Base-by-base conservation (phyloP, 139 green algal species). In the Dunaliella sp. region DNA sequence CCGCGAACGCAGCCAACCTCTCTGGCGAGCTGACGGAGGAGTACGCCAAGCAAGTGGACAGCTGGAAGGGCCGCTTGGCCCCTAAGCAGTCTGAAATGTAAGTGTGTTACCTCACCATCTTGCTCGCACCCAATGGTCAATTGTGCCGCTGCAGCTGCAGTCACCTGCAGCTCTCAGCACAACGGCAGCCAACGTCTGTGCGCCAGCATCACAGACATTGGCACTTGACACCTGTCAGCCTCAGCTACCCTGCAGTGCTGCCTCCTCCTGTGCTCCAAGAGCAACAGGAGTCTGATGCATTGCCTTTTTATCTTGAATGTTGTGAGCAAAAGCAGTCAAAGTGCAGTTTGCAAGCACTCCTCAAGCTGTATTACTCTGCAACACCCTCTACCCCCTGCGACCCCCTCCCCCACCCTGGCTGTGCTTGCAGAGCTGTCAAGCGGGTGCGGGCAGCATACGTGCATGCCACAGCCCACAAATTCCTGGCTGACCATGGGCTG, bases 391-490 rank as follows among this genome's bases (percentile, higher is more conserved):
- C 33, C 28, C 1, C 37, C 72, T 81, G 2, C n/a, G n/a, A n/a
- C n/a, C n/a, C n/a, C n/a, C 81, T 85, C 36, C 12, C 38, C n/a
- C 25, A 1, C 25, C 1, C 38, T 77, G 1, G 26, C 48, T 74
- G 36, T 28, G 77, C n/a, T n/a, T 79, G 37, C 84, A 87, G 84
- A 37, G 57, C 25, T n/a, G 25, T 83, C 33, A 87, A 83, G 76
- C 84, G 84, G 24, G 76, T 37, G 26, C 75, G n/a, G 16, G 84
- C 84, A 21, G 76, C 57, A 1, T 32, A 79, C 32, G 31, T 87
- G 16, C 76, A 78, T 1, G 84, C 36, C 1, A 48, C 84, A 30
- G 30, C 37, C n/a, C 65, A 83, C 32, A 87, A 87, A 38, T 87
- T 87, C 76, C 21, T 87, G n/a, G 84, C 75, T 28, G 75, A 85